Base-by-base conservation (phyloP, 2,329 filamentous ascomycete genomes). In the Trichoderma koningiopsis region DNA sequence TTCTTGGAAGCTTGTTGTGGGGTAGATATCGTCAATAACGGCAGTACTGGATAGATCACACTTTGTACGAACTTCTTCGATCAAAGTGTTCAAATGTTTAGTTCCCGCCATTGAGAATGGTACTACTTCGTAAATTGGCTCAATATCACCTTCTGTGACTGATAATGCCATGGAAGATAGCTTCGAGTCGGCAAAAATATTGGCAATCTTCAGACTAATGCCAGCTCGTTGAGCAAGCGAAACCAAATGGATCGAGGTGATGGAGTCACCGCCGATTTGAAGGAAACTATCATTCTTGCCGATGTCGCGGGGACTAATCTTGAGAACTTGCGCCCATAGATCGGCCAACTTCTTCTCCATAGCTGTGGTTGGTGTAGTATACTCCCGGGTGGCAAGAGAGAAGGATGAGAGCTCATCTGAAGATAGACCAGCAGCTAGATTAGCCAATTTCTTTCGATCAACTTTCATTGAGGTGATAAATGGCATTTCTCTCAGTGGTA, bases 231-330 rank as follows among this genome's bases (percentile, higher is more conserved):
- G 64, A 0, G 68, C 68, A 22, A 64, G 52, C 2, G 49, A n/a
- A 13, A 65, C 65, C 1, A 70, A 43, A 24, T 59, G 65, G 16
- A 70, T 70, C 0, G 69, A 49, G 5, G 43, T 47, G 6, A 84
- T 76, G 0, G 83, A 84, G 73, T 84, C 81, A 8, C 83, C 81
- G 0, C 81, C 81, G 1, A 83, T 75, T 0, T 74, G 75, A 72
- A 83, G 80, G 75, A 83, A 83, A 73, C 77, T 78, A 70, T 80
- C 69, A n/a, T 69, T 59, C 11, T 16, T 58, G 27, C 65, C 10
- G 19, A 70, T 63, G n/a, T 22, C 24, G 0, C 53, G 5, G 8
- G 65, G 2, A 4, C 27, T 10, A 19, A 69, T 68, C 14, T 55
- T 68, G 3, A 70, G 65, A 4, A 63, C n/a, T 37, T 68, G 64